A percentile compares a stretch with the other conserved stretches of the same genome.
Conservation (phyloP, 805 yeast genomes). For the Candida quercuum region DNA sequence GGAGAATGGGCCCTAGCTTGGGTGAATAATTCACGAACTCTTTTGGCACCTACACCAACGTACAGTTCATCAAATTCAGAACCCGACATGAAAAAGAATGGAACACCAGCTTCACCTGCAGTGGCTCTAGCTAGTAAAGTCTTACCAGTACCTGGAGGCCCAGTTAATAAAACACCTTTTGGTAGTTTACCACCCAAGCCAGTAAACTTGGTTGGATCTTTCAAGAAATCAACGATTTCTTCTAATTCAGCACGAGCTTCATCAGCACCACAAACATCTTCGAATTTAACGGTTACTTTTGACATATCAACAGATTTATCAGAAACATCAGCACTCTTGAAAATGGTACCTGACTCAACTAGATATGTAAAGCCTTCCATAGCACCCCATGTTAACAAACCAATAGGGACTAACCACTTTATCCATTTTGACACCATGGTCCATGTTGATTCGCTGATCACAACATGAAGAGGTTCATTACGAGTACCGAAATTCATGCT, state of each 20-base stretch:
- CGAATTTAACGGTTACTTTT: conserved; percentile 79
- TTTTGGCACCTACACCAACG: conserved; percentile 98
- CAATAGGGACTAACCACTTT: conserved; percentile 81
- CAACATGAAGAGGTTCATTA: conserved; percentile 88
- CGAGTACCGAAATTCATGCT: conserved; percentile 50
- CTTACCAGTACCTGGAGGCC: conserved; percentile 99
- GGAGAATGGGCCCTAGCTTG: conserved; percentile 96
- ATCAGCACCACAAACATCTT: conserved; percentile 96
- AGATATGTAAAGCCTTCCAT: conserved; percentile 72
- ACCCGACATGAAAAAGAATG: conserved; percentile 97
- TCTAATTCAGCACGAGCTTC: conserved; percentile 97
- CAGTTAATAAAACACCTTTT: conserved; percentile 92
- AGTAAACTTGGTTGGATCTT: conserved; percentile 94
- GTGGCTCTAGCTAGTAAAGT: conserved; percentile 95
- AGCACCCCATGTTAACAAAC: conserved; percentile 75
- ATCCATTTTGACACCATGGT: conserved; percentile 81
- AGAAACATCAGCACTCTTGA: conserved; percentile 65
- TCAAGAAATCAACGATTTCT: conserved; percentile 95
- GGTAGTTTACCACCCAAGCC: conserved; percentile 97
- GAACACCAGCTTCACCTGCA: conserved; percentile 99
- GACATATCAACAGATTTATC: conserved; percentile 78
- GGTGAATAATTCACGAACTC: conserved; percentile 88
- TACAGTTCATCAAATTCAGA: conserved; percentile 97
- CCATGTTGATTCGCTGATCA: conserved; percentile 79
- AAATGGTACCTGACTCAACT: conserved; percentile 76